These are phyloP conservation scores for Elsinoe ampelina DNA, from an alignment of 2,329 filamentous ascomycete genomes.

Conservation along the genomic window DNA sequence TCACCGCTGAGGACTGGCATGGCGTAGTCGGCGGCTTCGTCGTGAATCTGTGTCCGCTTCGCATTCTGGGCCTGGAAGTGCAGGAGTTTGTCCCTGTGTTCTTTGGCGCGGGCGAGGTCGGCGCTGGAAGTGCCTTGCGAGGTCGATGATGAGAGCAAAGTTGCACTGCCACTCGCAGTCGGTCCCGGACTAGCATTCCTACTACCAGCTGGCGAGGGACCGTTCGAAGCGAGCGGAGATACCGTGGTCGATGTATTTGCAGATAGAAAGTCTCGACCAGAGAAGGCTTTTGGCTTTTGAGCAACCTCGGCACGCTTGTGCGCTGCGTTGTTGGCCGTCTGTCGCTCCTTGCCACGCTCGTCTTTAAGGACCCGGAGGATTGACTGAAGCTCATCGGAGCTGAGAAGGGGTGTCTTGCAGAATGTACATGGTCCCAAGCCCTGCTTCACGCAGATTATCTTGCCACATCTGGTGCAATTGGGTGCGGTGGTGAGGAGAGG, in stretches of 20 bases:
- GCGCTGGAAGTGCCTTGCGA: slow-evolving; percentile 37
- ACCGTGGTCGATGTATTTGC: slow-evolving; percentile 28
- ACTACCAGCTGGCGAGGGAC: slow-evolving; percentile 13
- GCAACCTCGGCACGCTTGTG: slow-evolving; percentile 59
- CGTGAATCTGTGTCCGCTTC: slow-evolving; percentile 70
- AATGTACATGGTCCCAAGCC: slow-evolving; percentile 91
- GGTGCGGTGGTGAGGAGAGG: slow-evolving; percentile 83
- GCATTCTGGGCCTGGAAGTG: slow-evolving; percentile 81
- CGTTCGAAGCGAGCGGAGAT: slow-evolving; percentile 28
- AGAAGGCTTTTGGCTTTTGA: slow-evolving; percentile 27
- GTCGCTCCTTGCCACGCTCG: slow-evolving; percentile 78
- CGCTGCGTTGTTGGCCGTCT: slow-evolving; percentile 66
- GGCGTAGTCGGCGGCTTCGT: slow-evolving; percentile 72
- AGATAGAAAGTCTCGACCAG: slow-evolving; percentile 29
- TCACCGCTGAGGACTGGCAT: slow-evolving; percentile 46
- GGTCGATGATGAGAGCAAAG: slow-evolving; percentile 19
- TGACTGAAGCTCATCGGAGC: slow-evolving; percentile 62
- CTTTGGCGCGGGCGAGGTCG: slow-evolving; percentile 59
- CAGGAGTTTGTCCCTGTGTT: slow-evolving; percentile 72
- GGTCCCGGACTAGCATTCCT: slow-evolving; percentile 15
- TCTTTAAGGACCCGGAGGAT: slow-evolving; percentile 79
- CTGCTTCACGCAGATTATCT: slow-evolving; percentile 90
- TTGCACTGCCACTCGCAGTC: neutral
- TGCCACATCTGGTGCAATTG: slow-evolving; percentile 86
- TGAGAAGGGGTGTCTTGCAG: slow-evolving; percentile 67